A percentile compares a stretch with the other conserved stretches of the same genome.
Conservation (phyloP, 306 rosid genomes). For the Begonia fuchsioides region DNA sequence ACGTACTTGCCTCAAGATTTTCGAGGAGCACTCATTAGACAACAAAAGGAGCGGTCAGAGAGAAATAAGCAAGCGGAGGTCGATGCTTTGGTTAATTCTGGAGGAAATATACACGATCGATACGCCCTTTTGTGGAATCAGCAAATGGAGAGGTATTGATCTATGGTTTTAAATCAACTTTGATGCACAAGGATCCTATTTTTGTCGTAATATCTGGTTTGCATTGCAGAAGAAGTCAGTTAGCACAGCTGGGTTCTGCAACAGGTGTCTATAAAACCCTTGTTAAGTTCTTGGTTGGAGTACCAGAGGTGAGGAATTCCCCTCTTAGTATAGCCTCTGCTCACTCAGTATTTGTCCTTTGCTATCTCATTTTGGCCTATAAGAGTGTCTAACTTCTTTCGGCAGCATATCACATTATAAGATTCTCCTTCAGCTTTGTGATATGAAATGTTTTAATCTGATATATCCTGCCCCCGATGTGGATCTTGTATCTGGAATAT, state of each 20-base stretch:
- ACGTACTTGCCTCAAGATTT: constrained; percentile 98
- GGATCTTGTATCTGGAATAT: too few relatives aligned
- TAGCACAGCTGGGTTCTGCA: constrained; percentile 95
- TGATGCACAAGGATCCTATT: constrained; percentile 8
- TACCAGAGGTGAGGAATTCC: constrained; percentile 56
- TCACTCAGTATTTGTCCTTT: neutral
- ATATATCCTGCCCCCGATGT: too few relatives aligned
- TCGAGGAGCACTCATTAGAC: constrained; percentile 81
- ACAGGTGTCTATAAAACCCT: constrained; percentile 97
- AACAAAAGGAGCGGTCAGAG: constrained; percentile 91
- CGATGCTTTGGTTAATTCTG: constrained; percentile 69
- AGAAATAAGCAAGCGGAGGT: constrained; percentile 90
- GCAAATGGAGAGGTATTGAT: constrained; percentile 83
- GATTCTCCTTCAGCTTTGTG: too few relatives aligned
- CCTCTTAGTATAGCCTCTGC: neutral
- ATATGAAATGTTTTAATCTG: too few relatives aligned
- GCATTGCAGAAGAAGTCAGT: constrained; percentile 61
- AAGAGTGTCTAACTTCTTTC: too few relatives aligned
- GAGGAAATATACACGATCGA: constrained; percentile 62
- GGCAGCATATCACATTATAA: too few relatives aligned
- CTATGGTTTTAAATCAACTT: constrained; percentile 1
- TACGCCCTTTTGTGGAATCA: constrained; percentile 82
- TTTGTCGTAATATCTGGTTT: constrained; percentile 13
- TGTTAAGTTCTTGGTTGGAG: constrained; percentile 93
- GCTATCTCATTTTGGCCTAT: neutral